Evolutionary conservation across 2,329 filamentous ascomycete species (phyloP), one percentile per base, ranked within the genome.

Genomic region (Fusarium papillatum): DNA sequence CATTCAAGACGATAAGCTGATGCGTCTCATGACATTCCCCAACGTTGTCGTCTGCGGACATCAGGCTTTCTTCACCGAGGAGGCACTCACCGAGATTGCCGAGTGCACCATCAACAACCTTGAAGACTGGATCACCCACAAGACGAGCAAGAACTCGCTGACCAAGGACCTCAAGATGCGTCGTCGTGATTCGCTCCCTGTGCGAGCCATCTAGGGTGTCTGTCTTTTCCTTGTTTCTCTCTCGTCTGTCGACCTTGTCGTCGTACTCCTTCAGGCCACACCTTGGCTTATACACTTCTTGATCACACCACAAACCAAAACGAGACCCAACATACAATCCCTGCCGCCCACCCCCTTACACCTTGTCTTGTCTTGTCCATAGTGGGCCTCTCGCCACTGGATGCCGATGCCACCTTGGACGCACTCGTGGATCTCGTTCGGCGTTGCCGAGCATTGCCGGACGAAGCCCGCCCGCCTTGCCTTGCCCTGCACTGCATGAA

Each of bases 1-100:
- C 76, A 92, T 93, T 73, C 86, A 93, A 61, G 92, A 94, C 78
- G 92, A 94, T 76, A 86, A 89, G 68, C 84, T 94, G 55, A 92
- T 92, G 88, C 88, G 92, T 7, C 82, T 94, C 73, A 90, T 92
- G 83, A 93, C 91, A 1, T 94, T 94, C 77, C 92, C 88, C 70
- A 94, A 94, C 73, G 92, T 93, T 5, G 81, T 94, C 55, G 84
- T 94, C 70, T 92, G 89, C 74, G 92, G 92, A 0, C 92, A 94
- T 76, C 92, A 94, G 84, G 92, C 90, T 2, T 94, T 94, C 83
- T 92, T 94, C 77, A 94, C 92, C 7, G 84, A 89, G 39, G 92
- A 94, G 83, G 92, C 92, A 1, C 83, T 94, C 61, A 84, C 85
- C 10, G 91, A 93, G 82, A 94, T 94, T 77, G 88, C 92, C 2